Conservation (phyloP, 257 asterid genomes). For the Solanum piurae region DNA sequence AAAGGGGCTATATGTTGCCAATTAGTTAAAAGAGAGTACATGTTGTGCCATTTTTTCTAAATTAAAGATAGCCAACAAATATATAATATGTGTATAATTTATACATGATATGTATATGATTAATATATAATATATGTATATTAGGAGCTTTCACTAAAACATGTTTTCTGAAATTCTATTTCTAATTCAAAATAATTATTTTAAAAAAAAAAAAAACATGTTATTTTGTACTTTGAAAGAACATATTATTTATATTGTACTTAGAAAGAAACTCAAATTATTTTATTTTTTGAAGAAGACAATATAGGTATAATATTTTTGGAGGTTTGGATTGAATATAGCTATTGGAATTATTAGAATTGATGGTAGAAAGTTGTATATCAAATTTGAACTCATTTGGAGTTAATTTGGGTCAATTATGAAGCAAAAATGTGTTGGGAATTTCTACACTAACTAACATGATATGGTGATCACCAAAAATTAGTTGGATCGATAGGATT, state of each 20-base stretch:
- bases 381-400: neutral
- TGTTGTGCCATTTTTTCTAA: too few species aligned
- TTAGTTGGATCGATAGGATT: neutral
- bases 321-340: neutral
- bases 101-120: too few species aligned
- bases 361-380: neutral
- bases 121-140: too few species aligned
- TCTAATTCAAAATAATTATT: too few species aligned
- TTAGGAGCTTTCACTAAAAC: neutral
- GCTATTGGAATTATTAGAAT: neutral
- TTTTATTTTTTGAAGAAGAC: neutral
- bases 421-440: neutral
- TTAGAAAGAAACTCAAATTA: neutral
- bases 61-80: too few species aligned
- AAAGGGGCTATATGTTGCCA: too few species aligned
- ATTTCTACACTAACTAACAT: neutral
- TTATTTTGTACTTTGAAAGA: neutral
- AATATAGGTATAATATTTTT: neutral
- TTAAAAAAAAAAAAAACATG: neutral
- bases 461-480: neutral
- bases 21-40: too few species aligned
- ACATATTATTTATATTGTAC: neutral
- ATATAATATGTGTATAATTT: too few species aligned
- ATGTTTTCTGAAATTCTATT: neutral
- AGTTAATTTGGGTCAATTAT: neutral